Conservation (phyloP, 1,284 basidiomycete species). For the Ganoderma lucidum region DNA sequence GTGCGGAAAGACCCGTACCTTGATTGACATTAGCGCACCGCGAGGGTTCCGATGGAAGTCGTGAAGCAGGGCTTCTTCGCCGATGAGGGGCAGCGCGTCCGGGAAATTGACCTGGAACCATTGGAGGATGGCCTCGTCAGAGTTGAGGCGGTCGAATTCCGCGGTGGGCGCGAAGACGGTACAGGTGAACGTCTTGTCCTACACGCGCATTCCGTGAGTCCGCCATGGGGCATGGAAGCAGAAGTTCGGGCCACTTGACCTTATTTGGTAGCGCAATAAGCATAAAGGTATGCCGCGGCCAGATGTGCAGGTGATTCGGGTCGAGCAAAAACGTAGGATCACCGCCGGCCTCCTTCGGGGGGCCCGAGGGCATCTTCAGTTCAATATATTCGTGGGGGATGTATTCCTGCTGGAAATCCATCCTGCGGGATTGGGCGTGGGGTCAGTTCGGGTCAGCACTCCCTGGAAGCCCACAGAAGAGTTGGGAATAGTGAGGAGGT, state of each 20-base stretch:
- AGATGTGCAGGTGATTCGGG: conserved; percentile 97
- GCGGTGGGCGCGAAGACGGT: conserved; percentile 92
- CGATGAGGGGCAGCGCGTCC: conserved; percentile 87
- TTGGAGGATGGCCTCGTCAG: conserved; percentile 64
- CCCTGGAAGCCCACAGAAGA: conserved; percentile 26
- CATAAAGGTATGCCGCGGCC: conserved; percentile 99
- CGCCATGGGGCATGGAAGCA: conserved; percentile 36
- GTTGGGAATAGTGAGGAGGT: conserved; percentile 19
- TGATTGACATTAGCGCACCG: conserved; percentile 90
- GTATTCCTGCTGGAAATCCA: conserved; percentile 95
- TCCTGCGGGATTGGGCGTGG: conserved; percentile 57
- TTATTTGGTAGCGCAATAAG: conserved; percentile 97
- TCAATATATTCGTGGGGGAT: conserved; percentile 97
- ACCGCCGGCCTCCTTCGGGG: conserved; percentile 57
- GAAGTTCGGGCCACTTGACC: conserved; percentile 53
- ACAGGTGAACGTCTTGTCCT: conserved; percentile 90
- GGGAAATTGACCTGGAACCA: conserved; percentile 92
- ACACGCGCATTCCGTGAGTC: conserved; percentile 36
- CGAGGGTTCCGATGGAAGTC: conserved; percentile 88
- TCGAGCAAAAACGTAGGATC: conserved; percentile 83
- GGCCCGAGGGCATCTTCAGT: conserved; percentile 90
- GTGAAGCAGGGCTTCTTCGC: conserved; percentile 76
- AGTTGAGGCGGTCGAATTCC: conserved; percentile 76
- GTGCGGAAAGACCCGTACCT: conserved; percentile 60
- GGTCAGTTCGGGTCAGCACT: conserved; percentile 23